Evolutionary conservation across 192 early-diverging fungal species (phyloP).

Genomic region (Coemansia sp.): DNA sequence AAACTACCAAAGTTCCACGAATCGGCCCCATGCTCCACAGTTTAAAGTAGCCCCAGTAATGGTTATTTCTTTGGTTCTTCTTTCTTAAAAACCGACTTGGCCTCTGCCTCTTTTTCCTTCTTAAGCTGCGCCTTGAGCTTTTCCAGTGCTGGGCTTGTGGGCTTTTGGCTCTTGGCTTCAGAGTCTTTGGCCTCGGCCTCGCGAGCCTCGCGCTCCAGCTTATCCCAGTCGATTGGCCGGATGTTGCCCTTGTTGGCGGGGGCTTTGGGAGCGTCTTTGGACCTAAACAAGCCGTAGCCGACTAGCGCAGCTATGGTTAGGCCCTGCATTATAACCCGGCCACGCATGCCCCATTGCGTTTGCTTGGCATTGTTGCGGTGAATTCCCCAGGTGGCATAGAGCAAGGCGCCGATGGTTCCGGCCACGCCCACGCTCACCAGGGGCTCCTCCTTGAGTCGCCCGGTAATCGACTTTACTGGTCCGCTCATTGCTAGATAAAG

Average conservation of each 20-base stretch:
- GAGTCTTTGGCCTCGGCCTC: constrained; percentile 18
- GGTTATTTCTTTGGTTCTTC: constrained; percentile 14
- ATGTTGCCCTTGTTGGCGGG: constrained; percentile 14
- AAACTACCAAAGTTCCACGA: too few species aligned
- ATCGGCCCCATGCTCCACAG: too few species aligned
- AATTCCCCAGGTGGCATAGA: constrained; percentile 37
- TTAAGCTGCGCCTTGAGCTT: neutral
- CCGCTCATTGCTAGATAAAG: constrained; percentile 10
- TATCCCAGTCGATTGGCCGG: constrained; percentile 44
- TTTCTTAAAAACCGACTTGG: constrained; percentile 7
- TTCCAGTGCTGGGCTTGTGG: neutral
- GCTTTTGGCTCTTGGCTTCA: neutral
- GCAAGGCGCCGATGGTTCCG: constrained; percentile 34
- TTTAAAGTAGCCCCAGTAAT: too few species aligned
- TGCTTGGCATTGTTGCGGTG: constrained; percentile 21
- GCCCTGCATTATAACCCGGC: constrained; percentile 40
- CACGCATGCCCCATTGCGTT: constrained; percentile 46
- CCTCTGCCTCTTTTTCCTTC: neutral
- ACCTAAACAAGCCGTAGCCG: constrained; percentile 23
- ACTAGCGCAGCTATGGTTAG: constrained; percentile 36
- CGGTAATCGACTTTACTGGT: constrained; percentile 12
- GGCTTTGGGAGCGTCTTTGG: neutral
- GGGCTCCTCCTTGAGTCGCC: constrained; percentile 38
- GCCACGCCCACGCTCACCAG: constrained; percentile 32
- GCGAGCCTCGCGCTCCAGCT: constrained; percentile 28